A percentile compares a stretch with the other conserved stretches of the same genome.
These are phyloP conservation scores for Ilex asprella DNA, from an alignment of 257 asterid species.

Conservation along the genomic window DNA sequence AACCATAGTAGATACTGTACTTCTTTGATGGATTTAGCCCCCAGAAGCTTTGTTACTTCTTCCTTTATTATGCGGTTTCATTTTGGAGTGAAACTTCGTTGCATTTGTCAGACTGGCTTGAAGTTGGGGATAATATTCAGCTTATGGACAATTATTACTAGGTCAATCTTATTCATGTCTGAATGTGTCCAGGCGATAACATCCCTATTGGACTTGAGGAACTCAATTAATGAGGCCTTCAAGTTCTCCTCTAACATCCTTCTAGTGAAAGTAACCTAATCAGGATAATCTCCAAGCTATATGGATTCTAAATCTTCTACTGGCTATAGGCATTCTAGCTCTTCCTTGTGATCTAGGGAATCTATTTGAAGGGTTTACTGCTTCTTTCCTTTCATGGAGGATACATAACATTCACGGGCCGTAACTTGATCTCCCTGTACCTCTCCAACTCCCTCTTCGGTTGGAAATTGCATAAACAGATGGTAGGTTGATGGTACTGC, in stretches of 20 bases:
- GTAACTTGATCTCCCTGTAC: background rate
- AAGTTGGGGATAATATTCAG: background rate
- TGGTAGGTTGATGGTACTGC: background rate
- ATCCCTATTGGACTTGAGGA: too few species aligned
- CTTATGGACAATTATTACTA: too few species aligned
- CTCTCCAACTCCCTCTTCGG: background rate
- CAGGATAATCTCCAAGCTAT: too few species aligned
- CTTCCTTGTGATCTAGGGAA: background rate
- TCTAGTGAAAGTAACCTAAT: too few species aligned
- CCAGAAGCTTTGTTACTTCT: background rate
- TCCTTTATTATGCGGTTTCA: background rate
- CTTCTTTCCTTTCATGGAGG: background rate
- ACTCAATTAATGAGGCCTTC: too few species aligned
- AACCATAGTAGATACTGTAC: background rate
- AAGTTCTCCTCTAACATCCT: too few species aligned
- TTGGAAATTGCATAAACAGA: background rate
- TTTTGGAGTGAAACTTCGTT: too few species aligned
- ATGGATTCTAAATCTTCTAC: background rate
- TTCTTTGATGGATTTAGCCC: background rate
- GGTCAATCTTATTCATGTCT: background rate
- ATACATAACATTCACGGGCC: background rate
- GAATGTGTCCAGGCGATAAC: background rate
- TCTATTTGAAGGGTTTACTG: background rate
- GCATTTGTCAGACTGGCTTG: background rate
- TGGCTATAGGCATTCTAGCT: background rate